phyloP scores from a whole-genome alignment of 805 yeast species.

The Naumovozyma castellii region DNA sequence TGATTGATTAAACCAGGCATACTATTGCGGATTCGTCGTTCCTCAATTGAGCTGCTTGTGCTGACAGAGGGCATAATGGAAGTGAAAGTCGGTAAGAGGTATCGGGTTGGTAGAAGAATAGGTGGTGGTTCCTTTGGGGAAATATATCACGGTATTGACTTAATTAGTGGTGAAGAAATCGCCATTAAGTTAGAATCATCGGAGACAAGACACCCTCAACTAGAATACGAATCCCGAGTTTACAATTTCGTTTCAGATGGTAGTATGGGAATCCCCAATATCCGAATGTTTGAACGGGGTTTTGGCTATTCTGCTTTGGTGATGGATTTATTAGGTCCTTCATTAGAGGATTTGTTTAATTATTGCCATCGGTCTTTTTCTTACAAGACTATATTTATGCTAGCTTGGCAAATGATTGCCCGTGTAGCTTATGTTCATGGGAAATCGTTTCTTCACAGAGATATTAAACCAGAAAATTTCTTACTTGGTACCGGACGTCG shows the following conservation, averaged over 20 bases:
- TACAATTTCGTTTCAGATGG: conserved; percentile 93
- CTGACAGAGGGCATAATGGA: conserved; percentile 39
- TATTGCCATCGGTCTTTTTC: conserved; percentile 92
- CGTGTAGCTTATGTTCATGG: conserved; percentile 95
- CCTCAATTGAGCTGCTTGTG: too few relatives aligned
- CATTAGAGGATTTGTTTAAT: conserved; percentile 89
- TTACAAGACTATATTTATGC: conserved; percentile 80
- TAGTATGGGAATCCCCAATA: conserved; percentile 94
- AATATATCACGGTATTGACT: conserved; percentile 84
- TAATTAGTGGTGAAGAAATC: conserved; percentile 93
- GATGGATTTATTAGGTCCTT: conserved; percentile 89
- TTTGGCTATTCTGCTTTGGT: conserved; percentile 96
- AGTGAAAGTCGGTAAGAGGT: conserved; percentile 86
- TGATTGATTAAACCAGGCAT: too few relatives aligned
- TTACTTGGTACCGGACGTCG: conserved; percentile 83
- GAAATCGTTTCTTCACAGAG: conserved; percentile 79
- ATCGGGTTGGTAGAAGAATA: conserved; percentile 86
- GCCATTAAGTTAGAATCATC: conserved; percentile 90
- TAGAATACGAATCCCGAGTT: conserved; percentile 93
- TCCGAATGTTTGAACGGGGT: conserved; percentile 94
- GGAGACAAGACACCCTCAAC: conserved; percentile 90
- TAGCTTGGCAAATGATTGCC: conserved; percentile 90
- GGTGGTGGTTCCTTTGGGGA: conserved; percentile 98
- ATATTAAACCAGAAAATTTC: conserved; percentile 79
- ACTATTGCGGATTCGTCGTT: too few relatives aligned